Percentiles rank a stretch among this genome's conserved stretches.
Evolutionary conservation across 2,329 filamentous ascomycete genomes (phyloP).

Genomic region (Pseudocercospora macadamiae): DNA sequence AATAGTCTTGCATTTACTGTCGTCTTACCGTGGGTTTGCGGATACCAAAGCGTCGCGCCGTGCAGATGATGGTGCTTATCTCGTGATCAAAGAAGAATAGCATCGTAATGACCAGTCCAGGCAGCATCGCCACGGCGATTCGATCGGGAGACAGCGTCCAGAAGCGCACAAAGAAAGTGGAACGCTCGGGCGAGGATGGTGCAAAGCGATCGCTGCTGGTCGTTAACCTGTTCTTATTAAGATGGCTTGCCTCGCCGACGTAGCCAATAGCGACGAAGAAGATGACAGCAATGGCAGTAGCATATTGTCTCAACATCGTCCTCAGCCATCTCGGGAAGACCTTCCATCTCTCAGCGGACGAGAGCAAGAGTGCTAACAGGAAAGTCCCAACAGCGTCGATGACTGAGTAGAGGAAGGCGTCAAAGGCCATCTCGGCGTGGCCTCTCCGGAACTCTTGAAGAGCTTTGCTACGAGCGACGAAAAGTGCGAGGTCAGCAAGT

Average conservation of each 20-base stretch:
- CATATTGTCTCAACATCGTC: conserved; percentile 65
- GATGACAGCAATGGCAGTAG: conserved; percentile 67
- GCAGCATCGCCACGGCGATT: conserved; percentile 65
- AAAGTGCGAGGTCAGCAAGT: no score
- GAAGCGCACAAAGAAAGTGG: conserved; percentile 63
- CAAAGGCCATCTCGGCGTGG: conserved; percentile 59
- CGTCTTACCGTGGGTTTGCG: conserved; percentile 63
- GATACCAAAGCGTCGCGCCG: conserved; percentile 62
- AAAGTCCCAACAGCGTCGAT: conserved; percentile 67
- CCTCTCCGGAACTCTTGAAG: conserved; percentile 65
- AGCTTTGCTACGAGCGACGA: no score
- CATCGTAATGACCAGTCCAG: conserved; percentile 65
- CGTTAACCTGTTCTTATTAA: conserved; percentile 62
- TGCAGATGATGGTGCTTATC: conserved; percentile 70
- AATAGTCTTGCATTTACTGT: no score
- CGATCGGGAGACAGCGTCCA: conserved; percentile 63
- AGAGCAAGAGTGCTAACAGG: conserved; percentile 63
- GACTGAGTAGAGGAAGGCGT: conserved; percentile 66
- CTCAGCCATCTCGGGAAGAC: conserved; percentile 66
- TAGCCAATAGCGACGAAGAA: conserved; percentile 67
- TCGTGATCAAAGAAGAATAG: conserved; percentile 74
- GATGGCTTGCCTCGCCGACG: conserved; percentile 59
- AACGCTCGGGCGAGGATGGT: conserved; percentile 59
- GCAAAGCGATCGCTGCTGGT: conserved; percentile 58
- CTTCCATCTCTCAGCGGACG: conserved; percentile 64